These are phyloP conservation scores for Tetradesmus obliquus DNA, from an alignment of 139 green algal species.

Conservation along the genomic window DNA sequence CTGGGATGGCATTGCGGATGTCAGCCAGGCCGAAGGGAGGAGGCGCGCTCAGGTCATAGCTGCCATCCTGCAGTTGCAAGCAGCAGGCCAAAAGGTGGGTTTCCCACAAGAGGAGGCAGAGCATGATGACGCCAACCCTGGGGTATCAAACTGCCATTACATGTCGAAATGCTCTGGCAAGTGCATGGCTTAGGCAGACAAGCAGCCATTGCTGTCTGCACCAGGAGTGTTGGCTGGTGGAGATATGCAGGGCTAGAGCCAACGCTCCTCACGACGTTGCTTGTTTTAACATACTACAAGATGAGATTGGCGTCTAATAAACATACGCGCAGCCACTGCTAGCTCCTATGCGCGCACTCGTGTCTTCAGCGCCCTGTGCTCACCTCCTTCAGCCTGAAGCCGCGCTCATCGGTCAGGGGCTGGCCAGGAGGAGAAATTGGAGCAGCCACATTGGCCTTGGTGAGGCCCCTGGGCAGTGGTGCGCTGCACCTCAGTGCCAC, in stretches of 20 bases:
- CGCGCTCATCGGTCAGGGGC: constrained; percentile 11
- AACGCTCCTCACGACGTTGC: not conserved
- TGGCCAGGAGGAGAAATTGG: not conserved
- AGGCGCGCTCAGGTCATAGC: constrained; percentile 67
- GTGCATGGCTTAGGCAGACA: not conserved
- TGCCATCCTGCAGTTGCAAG: constrained; percentile 50
- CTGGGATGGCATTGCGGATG: constrained; percentile 86
- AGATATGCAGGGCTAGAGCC: not conserved
- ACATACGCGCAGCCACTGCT: not conserved
- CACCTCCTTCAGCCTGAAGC: constrained; percentile 40
- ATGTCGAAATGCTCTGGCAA: not conserved
- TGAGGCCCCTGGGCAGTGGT: not conserved
- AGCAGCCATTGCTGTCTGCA: not conserved
- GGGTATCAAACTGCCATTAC: not conserved
- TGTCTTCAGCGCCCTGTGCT: constrained; percentile 5
- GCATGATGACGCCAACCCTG: not conserved
- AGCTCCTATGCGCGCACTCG: not conserved
- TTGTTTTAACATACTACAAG: not conserved
- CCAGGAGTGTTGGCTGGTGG: not conserved
- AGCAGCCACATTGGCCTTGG: constrained; percentile 29
- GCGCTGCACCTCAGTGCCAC: not conserved
- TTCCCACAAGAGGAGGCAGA: not conserved
- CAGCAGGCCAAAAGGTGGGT: not conserved
- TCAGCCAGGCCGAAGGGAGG: constrained; percentile 90
- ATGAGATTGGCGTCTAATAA: not conserved